These are phyloP conservation scores for Candolleomyces efflorescens DNA, from an alignment of 768 basidiomycete species.

Conservation along the genomic window DNA sequence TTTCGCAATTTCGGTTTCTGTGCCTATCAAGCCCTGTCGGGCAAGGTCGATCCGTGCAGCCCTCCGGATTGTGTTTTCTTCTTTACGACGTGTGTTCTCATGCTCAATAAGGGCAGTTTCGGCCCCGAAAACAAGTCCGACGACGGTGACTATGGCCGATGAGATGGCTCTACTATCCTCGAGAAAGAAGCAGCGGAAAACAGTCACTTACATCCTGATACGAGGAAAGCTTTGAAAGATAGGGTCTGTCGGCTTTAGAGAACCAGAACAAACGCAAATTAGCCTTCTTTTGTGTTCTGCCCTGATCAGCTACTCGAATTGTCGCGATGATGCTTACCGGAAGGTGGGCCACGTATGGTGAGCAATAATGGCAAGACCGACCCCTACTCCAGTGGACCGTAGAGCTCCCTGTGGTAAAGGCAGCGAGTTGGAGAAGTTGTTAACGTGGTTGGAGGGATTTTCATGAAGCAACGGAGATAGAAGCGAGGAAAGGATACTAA, in stretches of 20 bases:
- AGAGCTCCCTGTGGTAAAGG: slow-evolving; percentile 44
- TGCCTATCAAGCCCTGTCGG: slow-evolving; percentile 68
- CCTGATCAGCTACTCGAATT: background rate
- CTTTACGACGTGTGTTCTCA: slow-evolving; percentile 58
- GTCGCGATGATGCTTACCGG: slow-evolving; percentile 37
- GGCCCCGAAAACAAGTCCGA: slow-evolving; percentile 71
- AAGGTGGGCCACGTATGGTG: slow-evolving; percentile 74
- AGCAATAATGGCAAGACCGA: slow-evolving; percentile 56
- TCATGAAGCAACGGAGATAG: background rate
- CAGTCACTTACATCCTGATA: slow-evolving; percentile 59
- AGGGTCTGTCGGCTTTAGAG: slow-evolving; percentile 66
- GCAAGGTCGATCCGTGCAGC: slow-evolving; percentile 75
- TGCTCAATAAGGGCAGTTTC: slow-evolving; percentile 72
- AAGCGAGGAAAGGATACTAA: slow-evolving; percentile 24
- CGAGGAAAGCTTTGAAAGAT: slow-evolving; percentile 76
- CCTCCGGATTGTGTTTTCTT: slow-evolving; percentile 66
- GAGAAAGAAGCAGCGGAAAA: background rate
- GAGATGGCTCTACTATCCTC: background rate
- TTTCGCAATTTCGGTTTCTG: slow-evolving; percentile 78
- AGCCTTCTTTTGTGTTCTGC: background rate
- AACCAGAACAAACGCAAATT: background rate
- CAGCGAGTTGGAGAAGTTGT: slow-evolving; percentile 6
- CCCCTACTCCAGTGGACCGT: slow-evolving; percentile 47
- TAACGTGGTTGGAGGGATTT: slow-evolving; percentile 9
- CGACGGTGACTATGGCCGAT: slow-evolving; percentile 42